These are phyloP conservation scores for Cairneyella variabilis DNA, from an alignment of 495 filamentous ascomycete genomes.

Conservation along the genomic window DNA sequence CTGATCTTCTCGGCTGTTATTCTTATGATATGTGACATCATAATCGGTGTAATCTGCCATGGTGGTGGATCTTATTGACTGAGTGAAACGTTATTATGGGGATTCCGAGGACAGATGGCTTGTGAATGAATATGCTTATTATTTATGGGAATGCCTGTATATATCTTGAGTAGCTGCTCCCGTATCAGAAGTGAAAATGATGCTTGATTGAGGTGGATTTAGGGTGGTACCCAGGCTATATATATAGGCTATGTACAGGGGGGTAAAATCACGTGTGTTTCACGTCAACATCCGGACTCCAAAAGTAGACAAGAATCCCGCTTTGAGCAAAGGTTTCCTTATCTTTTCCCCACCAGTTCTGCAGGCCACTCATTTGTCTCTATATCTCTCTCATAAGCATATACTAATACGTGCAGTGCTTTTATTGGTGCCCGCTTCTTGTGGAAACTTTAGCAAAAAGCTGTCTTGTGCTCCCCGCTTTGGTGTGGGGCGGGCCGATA, in stretches of 20 bases:
- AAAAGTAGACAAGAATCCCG: slow-evolving; percentile 30
- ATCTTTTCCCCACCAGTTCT: not conserved
- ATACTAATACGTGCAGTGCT: not conserved
- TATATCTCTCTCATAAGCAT: not conserved
- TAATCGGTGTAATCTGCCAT: slow-evolving; percentile 1
- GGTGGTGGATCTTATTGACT: slow-evolving; percentile 1
- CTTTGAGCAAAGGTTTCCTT: not conserved
- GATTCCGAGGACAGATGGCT: not conserved
- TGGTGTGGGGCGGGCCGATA: not conserved
- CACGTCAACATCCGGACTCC: too few relatives aligned
- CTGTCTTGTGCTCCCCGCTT: not conserved
- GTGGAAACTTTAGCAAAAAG: not conserved
- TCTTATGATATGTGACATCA: slow-evolving; percentile 5
- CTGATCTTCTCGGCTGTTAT: not conserved
- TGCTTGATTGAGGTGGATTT: too few relatives aligned
- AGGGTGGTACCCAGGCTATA: too few relatives aligned
- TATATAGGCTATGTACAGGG: too few relatives aligned
- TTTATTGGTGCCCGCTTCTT: slow-evolving; percentile 1
- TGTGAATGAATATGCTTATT: not conserved
- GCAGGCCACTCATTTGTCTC: not conserved
- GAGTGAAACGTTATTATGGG: not conserved
- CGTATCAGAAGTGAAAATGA: too few relatives aligned
- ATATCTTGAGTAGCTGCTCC: slow-evolving; percentile 2
- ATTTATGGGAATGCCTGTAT: not conserved
- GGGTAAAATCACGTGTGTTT: too few relatives aligned